Evolutionary conservation across 805 yeast genomes (phyloP), one percentile per base, ranked within the genome.

Genomic region (Vanderwaltozyma polyspora): DNA sequence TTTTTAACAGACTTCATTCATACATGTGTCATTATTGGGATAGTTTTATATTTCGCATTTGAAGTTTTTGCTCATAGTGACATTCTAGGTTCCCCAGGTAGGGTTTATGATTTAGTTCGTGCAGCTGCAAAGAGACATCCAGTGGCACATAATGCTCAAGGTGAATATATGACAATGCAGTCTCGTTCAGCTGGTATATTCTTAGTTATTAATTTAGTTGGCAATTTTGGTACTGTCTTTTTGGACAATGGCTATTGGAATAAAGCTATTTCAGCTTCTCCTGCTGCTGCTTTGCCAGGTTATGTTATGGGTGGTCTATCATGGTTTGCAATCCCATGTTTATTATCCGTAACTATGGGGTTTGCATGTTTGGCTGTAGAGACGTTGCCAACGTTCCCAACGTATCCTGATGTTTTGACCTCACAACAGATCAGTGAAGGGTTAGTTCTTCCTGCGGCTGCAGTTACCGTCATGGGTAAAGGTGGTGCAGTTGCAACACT

Each of bases 281-380:
- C 94, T 16, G 80, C 75, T 9, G 76, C 91, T 30, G 84, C 93
- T 21, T 63, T 85, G 45, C 89, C 91, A 6, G 95, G 94, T 16
- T 86, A 86, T 57, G 76, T 83, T 18, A 60, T 82, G 38, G 95
- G 95, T 38, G 95, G 95, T 19, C 57, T 86, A 29, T 80, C 89
- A 0, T 86, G 95, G 95, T 79, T 83, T 53, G 87, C 94, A 6
- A 78, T 86, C 44, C 95, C 95, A 31, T 79, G 78, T 66, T 68
- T 82, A 37, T 70, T 76, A 33, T 81, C 94, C 12, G 77, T 89
- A 2, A 80, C 93, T 6, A 69, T 84, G 80, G 95, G 95, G 10
- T 62, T 85, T n/a, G 84, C 87, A 15, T 83, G 83, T 34, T 60
- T 82, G 37, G 79, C 84, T 15, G 64, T 85, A 34, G 89, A 84